Base-by-base conservation (phyloP, 768 basidiomycete genomes). In the Thelephora aurantiotincta region DNA sequence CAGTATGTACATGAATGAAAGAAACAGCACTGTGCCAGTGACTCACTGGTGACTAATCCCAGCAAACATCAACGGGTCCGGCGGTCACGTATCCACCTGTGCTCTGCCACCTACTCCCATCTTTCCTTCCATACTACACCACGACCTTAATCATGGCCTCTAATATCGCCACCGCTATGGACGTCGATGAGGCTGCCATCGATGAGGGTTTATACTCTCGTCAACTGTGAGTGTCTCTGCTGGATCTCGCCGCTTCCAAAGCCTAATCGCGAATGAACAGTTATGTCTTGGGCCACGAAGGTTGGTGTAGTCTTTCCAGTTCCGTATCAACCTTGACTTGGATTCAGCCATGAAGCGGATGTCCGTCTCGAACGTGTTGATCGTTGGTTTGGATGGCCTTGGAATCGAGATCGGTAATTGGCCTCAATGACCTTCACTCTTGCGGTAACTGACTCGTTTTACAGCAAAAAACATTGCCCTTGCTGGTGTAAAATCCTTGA, bases 401-500 rank as follows among this genome's bases (percentile, higher is more conserved):
- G 94, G 96, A 41, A 88, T 88, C 49, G 96, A 99, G 66, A 96
- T 98, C 58, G 94, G 93, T 80, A 55, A 55, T 55, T 53, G 50
- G 7, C 13, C 47, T 1, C 12, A 30, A 18, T 41, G 35, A 44
- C 30, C 16, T 58, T 48, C 30, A 33, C 35, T 18, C 33, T 26
- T 45, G 26, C 26, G 26, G 26, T 7, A 20, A 23, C 36, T 48
- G 30, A 50, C 54, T 14, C 11, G 3, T 45, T 18, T 34, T 54
- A 5, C 55, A 91, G 94, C 96, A 52, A 99, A 99, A 72, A 90
- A 99, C 61, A 72, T 97, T 48, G 82, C 78, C 48, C 73, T 99
- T 47, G 96, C 96, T 44, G 96, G 96, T 49, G 96, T 99, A 45
- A 98, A 96, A 67, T 91, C 89, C 5, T 94, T 98, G 26, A 93